A percentile compares a stretch with the other conserved stretches of the same genome.
Conservation (phyloP, 352 stramenopile species). For the Pythium periplocum region DNA sequence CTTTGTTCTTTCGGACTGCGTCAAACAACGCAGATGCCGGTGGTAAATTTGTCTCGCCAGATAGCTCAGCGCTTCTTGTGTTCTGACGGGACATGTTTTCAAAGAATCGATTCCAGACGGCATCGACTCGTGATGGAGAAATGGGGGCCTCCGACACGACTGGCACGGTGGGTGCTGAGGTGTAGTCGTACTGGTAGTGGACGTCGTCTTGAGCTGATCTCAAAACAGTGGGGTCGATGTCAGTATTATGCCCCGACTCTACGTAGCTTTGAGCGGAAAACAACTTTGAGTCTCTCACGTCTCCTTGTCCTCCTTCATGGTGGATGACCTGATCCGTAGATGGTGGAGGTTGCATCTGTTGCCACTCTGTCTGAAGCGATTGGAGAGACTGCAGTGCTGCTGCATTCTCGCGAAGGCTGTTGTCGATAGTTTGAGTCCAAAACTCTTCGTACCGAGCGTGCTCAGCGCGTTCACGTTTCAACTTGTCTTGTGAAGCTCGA, state of each 20-base stretch:
- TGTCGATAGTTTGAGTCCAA: conserved; percentile 39
- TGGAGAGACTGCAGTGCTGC: conserved; percentile 32
- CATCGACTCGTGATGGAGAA: conserved; percentile 43
- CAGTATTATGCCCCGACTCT: neutral
- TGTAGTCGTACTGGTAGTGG: too few species aligned
- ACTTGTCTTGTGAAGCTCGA: conserved; percentile 46
- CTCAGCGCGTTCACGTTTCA: conserved; percentile 44
- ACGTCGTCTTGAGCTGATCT: too few species aligned
- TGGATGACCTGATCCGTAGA: too few species aligned
- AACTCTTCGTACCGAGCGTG: conserved; percentile 38
- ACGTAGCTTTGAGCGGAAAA: conserved; percentile 1
- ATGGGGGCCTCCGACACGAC: conserved; percentile 5
- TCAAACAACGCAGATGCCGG: conserved; percentile 35
- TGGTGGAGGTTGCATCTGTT: neutral
- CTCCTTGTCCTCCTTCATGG: conserved; percentile 4
- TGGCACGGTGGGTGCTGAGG: neutral
- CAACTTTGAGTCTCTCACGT: conserved; percentile 9
- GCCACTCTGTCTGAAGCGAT: conserved; percentile 27
- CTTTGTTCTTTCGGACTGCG: conserved; percentile 38
- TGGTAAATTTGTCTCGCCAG: neutral
- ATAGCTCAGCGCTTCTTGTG: conserved; percentile 4
- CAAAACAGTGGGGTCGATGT: too few species aligned
- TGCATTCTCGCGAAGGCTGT: conserved; percentile 43
- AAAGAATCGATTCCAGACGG: conserved; percentile 78
- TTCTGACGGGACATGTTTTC: conserved; percentile 35